phyloP scores from a whole-genome alignment of 768 basidiomycete genomes.

The Tephrocybe sp. region DNA sequence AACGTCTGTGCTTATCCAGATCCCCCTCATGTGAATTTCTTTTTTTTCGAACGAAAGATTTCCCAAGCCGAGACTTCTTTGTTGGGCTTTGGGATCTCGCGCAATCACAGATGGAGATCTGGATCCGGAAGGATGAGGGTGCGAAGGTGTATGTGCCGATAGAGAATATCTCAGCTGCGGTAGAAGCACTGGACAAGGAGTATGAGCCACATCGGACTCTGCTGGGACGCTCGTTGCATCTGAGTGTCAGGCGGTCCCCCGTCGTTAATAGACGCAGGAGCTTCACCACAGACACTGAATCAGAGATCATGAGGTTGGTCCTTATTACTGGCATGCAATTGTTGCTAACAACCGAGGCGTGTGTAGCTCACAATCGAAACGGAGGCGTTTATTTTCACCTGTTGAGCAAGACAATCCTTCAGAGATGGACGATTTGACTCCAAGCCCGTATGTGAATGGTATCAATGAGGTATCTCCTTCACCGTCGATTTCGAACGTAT shows the following conservation, averaged over 20 bases:
- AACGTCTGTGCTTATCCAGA: neutral
- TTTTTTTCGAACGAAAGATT: slow-evolving; percentile 32
- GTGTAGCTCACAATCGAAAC: slow-evolving; percentile 35
- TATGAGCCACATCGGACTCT: slow-evolving; percentile 33
- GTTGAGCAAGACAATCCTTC: slow-evolving; percentile 13
- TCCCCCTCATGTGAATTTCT: neutral
- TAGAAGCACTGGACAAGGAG: slow-evolving; percentile 30
- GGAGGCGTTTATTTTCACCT: slow-evolving; percentile 40
- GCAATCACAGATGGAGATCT: slow-evolving; percentile 26
- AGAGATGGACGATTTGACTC: slow-evolving; percentile 26
- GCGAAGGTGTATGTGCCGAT: slow-evolving; percentile 27
- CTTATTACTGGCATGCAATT: neutral
- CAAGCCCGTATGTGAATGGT: slow-evolving; percentile 25
- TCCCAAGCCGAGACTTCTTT: slow-evolving; percentile 47
- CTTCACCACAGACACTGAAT: slow-evolving; percentile 38
- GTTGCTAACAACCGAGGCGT: neutral
- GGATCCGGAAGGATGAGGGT: slow-evolving; percentile 7
- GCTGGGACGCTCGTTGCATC: slow-evolving; percentile 36
- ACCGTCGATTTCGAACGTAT: slow-evolving; percentile 42
- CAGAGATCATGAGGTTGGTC: slow-evolving; percentile 38
- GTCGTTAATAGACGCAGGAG: slow-evolving; percentile 36
- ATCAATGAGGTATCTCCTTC: slow-evolving; percentile 42
- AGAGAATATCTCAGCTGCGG: slow-evolving; percentile 28
- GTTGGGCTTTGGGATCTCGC: slow-evolving; percentile 46
- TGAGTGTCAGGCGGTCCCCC: slow-evolving; percentile 41